A percentile compares a stretch with the other conserved stretches of the same genome.
Evolutionary conservation across 495 filamentous ascomycete genomes (phyloP).

Genomic region (Hyaloscypha variabilis): DNA sequence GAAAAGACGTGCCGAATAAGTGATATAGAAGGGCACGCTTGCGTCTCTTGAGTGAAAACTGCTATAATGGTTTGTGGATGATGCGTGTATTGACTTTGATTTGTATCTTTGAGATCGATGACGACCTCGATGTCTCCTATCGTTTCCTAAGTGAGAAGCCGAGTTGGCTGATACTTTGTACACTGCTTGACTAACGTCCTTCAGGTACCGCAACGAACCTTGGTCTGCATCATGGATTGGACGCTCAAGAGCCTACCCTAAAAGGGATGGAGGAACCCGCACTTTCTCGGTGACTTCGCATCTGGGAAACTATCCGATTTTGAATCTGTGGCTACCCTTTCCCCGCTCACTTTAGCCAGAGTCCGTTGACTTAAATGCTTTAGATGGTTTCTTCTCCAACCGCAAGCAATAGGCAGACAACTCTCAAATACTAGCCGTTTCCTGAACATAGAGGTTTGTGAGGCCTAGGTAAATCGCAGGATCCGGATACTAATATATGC

Average conservation of each 20-base stretch:
- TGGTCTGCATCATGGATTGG: background rate
- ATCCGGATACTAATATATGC: background rate
- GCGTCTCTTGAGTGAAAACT: background rate
- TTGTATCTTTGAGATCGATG: constrained; percentile 5
- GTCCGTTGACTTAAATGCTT: background rate
- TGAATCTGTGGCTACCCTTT: background rate
- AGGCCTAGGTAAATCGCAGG: background rate
- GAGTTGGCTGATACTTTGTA: background rate
- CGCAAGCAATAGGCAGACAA: background rate
- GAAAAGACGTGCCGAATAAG: background rate
- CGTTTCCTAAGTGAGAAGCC: background rate
- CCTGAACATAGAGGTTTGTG: background rate
- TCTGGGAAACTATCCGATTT: constrained; percentile 2
- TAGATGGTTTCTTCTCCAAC: constrained; percentile 3
- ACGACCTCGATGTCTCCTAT: background rate
- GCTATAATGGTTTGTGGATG: background rate
- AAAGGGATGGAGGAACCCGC: background rate
- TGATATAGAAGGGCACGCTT: constrained; percentile 1
- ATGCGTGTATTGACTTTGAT: constrained; percentile 4
- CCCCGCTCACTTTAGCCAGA: background rate
- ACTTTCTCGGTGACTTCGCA: background rate
- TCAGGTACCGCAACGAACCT: background rate
- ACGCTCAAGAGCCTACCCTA: background rate
- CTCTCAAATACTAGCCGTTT: background rate
- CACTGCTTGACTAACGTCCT: background rate